phyloP scores from a whole-genome alignment of 2,329 filamentous ascomycete species.

The Tolypocladium ophioglossoides region DNA sequence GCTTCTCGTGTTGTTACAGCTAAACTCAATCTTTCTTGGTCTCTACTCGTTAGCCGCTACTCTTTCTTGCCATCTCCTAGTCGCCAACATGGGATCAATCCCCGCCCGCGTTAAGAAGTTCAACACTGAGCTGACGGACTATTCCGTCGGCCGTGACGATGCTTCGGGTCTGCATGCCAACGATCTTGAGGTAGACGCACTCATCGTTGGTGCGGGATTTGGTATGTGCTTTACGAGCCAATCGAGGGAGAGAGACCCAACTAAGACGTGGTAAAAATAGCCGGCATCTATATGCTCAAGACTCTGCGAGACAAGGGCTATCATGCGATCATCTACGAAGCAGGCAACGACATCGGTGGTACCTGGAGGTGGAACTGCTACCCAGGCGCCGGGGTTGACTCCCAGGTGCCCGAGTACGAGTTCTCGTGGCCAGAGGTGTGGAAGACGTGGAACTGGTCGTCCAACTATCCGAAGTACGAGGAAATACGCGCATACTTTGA shows the following conservation, averaged over 20 bases:
- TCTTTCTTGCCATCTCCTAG: background rate
- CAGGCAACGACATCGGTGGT: slow-evolving; percentile 38
- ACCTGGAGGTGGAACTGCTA: slow-evolving; percentile 49
- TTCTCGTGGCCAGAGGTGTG: slow-evolving; percentile 40
- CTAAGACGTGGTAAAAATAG: slow-evolving; percentile 7
- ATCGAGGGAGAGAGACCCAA: background rate
- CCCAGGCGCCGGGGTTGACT: slow-evolving; percentile 44
- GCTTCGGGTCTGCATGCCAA: slow-evolving; percentile 29
- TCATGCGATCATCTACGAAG: slow-evolving; percentile 39
- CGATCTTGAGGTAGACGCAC: slow-evolving; percentile 31
- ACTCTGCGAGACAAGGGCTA: slow-evolving; percentile 38
- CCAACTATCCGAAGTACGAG: slow-evolving; percentile 37
- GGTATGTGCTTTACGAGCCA: slow-evolving; percentile 13
- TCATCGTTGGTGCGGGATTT: slow-evolving; percentile 35
- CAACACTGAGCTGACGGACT: slow-evolving; percentile 29
- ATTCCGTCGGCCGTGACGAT: slow-evolving; percentile 17
- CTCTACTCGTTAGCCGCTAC: background rate
- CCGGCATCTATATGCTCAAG: slow-evolving; percentile 40
- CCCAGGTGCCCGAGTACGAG: slow-evolving; percentile 41
- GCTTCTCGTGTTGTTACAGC: background rate
- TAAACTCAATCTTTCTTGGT: too few species aligned
- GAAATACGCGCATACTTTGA: slow-evolving; percentile 49
- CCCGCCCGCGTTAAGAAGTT: slow-evolving; percentile 20
- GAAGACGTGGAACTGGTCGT: slow-evolving; percentile 46
- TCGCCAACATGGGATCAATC: background rate